Evolutionary conservation across 352 stramenopile genomes (phyloP).

Genomic region (Saprolegnia parasitica): DNA sequence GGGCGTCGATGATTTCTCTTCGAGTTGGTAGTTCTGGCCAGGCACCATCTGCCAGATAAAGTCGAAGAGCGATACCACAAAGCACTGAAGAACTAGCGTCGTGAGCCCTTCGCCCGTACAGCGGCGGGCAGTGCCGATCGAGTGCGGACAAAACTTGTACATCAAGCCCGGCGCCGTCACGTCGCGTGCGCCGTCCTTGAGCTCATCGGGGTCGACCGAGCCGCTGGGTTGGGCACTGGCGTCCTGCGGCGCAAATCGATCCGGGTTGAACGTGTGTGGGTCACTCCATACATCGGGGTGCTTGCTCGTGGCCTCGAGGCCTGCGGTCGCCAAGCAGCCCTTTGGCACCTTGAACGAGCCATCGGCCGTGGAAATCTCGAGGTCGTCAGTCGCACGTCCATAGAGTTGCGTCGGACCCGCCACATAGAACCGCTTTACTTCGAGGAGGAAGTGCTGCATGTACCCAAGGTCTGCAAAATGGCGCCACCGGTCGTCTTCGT

Average conservation of each 20-base stretch:
- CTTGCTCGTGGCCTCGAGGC: constrained; percentile 12
- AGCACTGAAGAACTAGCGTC: constrained; percentile 3
- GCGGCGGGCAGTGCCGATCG: background rate
- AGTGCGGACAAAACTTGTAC: constrained; percentile 15
- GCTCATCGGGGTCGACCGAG: too few relatives aligned
- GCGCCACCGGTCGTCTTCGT: constrained; percentile 1
- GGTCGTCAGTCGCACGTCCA: background rate
- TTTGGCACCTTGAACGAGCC: constrained; percentile 20
- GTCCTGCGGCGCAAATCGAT: constrained; percentile 5
- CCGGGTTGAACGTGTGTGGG: constrained; percentile 6
- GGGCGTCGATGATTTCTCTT: background rate
- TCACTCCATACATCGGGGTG: constrained; percentile 11
- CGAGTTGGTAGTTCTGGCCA: constrained; percentile 9
- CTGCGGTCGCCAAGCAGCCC: background rate
- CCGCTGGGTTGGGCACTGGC: too few relatives aligned
- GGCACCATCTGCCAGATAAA: constrained; percentile 26
- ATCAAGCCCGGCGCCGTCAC: background rate
- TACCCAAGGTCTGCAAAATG: constrained; percentile 24
- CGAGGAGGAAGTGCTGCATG: constrained; percentile 7
- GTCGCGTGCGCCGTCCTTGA: background rate
- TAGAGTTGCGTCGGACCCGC: constrained; percentile 22
- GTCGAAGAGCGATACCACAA: constrained; percentile 13
- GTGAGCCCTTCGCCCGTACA: constrained; percentile 6
- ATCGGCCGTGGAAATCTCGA: background rate
- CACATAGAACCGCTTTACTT: constrained; percentile 21